These are phyloP conservation scores for Aegilops speltoides DNA, from an alignment of 176 grass and related monocot species.

Conservation along the genomic window DNA sequence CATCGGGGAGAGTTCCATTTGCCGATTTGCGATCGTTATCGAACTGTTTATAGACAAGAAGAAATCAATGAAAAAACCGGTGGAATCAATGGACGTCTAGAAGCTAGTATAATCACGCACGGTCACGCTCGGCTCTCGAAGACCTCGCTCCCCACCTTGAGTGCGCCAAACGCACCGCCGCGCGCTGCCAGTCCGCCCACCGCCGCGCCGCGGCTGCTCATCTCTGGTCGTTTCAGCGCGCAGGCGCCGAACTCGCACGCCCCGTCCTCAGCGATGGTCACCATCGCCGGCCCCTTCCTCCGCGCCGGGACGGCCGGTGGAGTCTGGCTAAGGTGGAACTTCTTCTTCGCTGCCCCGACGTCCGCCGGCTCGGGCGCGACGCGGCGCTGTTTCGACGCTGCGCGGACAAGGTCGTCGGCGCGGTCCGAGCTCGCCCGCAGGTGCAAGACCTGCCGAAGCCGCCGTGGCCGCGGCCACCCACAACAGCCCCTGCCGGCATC, in stretches of 20 bases:
- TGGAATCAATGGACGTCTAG: neutral
- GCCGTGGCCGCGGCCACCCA: conserved; percentile 29
- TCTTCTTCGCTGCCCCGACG: neutral
- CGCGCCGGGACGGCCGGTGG: neutral
- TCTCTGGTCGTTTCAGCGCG: neutral
- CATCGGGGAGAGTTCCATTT: too few species aligned
- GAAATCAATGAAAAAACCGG: too few species aligned
- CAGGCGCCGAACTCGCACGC: conserved; percentile 44
- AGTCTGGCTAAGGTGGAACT: neutral
- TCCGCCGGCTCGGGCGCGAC: conserved; percentile 26
- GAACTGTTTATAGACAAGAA: too few species aligned
- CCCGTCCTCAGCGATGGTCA: conserved; percentile 47
- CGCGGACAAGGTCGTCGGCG: conserved; percentile 52
- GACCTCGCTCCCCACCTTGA: neutral
- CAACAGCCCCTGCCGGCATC: conserved; percentile 2
- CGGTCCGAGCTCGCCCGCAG: conserved; percentile 21
- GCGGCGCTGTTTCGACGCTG: conserved; percentile 29
- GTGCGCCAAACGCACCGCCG: conserved; percentile 1
- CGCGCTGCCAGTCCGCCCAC: neutral
- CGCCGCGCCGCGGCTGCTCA: conserved; percentile 2
- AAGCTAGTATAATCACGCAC: neutral
- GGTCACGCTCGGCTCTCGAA: neutral
- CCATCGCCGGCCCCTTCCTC: conserved; percentile 31
- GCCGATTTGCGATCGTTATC: too few species aligned
- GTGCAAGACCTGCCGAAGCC: conserved; percentile 28